Evolutionary conservation across 257 asterid genomes (phyloP).

Genomic region (Linderniella brevidens): DNA sequence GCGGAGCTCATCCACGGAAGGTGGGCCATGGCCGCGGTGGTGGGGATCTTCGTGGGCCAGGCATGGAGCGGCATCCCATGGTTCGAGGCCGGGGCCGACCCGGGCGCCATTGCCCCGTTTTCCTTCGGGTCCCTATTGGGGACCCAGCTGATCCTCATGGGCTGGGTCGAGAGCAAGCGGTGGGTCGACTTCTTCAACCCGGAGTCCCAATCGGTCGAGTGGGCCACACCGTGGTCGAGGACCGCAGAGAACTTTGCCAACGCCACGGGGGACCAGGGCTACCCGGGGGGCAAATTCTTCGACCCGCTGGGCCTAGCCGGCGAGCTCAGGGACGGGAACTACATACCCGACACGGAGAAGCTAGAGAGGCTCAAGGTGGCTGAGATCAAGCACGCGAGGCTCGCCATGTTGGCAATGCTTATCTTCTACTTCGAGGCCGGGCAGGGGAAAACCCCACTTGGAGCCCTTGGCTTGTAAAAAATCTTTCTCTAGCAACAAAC

Average conservation of each 20-base stretch:
- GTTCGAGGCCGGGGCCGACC: slow-evolving; percentile 95
- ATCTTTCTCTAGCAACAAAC: slow-evolving; percentile 6
- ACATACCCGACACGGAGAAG: slow-evolving; percentile 62
- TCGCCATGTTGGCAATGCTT: slow-evolving; percentile 91
- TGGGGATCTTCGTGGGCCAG: slow-evolving; percentile 92
- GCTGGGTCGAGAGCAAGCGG: slow-evolving; percentile 98
- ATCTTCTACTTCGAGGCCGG: slow-evolving; percentile 95
- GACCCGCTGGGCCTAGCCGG: slow-evolving; percentile 73
- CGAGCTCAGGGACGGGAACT: slow-evolving; percentile 40
- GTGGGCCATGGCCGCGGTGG: slow-evolving; percentile 92
- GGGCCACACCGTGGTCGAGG: slow-evolving; percentile 98
- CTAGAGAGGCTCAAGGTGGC: slow-evolving; percentile 87
- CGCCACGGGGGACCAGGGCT: slow-evolving; percentile 89
- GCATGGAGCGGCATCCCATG: slow-evolving; percentile 92
- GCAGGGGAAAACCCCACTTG: slow-evolving; percentile 92
- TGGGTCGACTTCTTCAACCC: slow-evolving; percentile 97
- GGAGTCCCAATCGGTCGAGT: slow-evolving; percentile 75
- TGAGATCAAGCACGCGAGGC: slow-evolving; percentile 92
- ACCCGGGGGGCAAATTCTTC: slow-evolving; percentile 90
- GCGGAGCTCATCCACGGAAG: slow-evolving; percentile 97
- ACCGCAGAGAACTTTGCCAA: slow-evolving; percentile 71
- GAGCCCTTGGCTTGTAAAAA: slow-evolving; percentile 78
- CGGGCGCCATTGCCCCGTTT: slow-evolving; percentile 91
- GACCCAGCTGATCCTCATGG: slow-evolving; percentile 88
- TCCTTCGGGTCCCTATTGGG: slow-evolving; percentile 90